phyloP scores from a whole-genome alignment of 1,139 yeast genomes.

The Saccharomycopsis phalli region DNA sequence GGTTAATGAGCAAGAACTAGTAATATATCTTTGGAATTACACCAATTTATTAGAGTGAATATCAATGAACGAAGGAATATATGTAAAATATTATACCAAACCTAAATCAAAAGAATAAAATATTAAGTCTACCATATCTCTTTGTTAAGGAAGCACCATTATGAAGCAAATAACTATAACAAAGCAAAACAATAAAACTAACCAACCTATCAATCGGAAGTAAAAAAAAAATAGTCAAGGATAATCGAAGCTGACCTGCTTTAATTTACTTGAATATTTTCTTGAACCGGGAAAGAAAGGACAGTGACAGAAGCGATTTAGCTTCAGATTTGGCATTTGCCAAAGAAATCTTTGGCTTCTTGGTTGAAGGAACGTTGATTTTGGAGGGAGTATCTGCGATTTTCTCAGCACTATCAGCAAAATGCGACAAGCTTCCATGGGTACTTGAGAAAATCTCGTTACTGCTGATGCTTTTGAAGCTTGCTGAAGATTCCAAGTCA shows the following conservation, averaged over 20 bases:
- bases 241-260: neutral
- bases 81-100: neutral
- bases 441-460: slow-evolving; percentile 22
- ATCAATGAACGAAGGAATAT: too few relatives aligned
- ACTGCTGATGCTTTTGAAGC: slow-evolving; percentile 20
- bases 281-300: slow-evolving; percentile 20
- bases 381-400: neutral
- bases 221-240: slow-evolving; percentile 1
- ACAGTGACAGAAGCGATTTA: slow-evolving; percentile 2
- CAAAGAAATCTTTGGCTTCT: neutral
- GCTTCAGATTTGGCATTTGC: slow-evolving; percentile 1
- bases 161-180: too few relatives aligned
- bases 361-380: neutral
- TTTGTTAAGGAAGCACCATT: too few relatives aligned
- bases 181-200: too few relatives aligned
- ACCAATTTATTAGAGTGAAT: too few relatives aligned
- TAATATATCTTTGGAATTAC: too few relatives aligned
- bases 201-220: slow-evolving; percentile 1
- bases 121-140: neutral
- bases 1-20: slow-evolving; percentile 24
- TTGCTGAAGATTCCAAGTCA: slow-evolving; percentile 21
- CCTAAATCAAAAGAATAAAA: neutral
- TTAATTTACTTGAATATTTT: slow-evolving; percentile 11
- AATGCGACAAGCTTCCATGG: slow-evolving; percentile 24
- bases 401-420: slow-evolving; percentile 8